Evolutionary conservation across 2,329 filamentous ascomycete genomes (phyloP).

Genomic region (Aspergillus brunneoviolaceus): DNA sequence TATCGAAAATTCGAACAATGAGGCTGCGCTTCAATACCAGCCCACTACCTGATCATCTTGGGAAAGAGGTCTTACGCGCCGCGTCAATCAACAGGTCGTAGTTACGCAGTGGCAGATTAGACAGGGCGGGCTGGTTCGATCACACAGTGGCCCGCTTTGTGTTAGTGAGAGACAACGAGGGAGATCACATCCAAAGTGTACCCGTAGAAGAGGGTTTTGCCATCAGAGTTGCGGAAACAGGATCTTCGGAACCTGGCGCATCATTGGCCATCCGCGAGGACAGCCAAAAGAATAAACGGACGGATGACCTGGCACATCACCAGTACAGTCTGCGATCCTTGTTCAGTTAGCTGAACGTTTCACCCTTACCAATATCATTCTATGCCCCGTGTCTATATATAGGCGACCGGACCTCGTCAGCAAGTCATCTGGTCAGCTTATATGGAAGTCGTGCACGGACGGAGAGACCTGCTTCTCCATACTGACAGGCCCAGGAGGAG

Average conservation of each 20-base stretch:
- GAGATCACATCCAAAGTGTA: too few species aligned
- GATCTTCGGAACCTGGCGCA: background rate
- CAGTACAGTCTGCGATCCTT: background rate
- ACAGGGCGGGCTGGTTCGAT: too few species aligned
- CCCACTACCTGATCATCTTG: too few species aligned
- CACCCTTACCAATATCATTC: background rate
- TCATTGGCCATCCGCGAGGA: background rate
- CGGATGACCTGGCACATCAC: background rate
- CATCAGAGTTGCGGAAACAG: background rate
- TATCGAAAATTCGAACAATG: too few species aligned
- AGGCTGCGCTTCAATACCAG: too few species aligned
- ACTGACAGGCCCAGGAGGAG: too few species aligned
- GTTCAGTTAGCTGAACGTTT: background rate
- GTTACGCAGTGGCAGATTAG: too few species aligned
- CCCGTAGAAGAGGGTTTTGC: too few species aligned
- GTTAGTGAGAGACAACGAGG: too few species aligned
- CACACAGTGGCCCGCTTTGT: too few species aligned
- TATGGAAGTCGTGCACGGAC: background rate
- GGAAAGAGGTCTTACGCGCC: too few species aligned
- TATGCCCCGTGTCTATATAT: slow-evolving; percentile 6
- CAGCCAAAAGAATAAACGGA: background rate
- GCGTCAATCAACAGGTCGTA: too few species aligned
- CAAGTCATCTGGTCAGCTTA: background rate
- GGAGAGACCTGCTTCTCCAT: background rate
- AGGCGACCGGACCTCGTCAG: background rate